Percentiles rank a stretch among this genome's conserved stretches.
These are phyloP conservation scores for Aspergillus alliaceus DNA, from an alignment of 2,329 filamentous ascomycete genomes.

Conservation along the genomic window DNA sequence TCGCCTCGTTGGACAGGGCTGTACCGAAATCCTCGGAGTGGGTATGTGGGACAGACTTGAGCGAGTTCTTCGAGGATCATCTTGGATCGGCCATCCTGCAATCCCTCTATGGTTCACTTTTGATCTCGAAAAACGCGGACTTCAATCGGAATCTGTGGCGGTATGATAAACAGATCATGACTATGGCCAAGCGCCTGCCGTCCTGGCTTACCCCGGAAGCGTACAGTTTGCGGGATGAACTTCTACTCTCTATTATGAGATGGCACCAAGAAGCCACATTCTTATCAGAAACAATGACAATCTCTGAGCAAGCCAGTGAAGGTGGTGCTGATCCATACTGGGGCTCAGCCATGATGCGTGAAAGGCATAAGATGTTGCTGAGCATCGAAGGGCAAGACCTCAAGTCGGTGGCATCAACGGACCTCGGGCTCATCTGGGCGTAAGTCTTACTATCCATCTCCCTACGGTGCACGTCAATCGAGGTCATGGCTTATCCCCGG, in stretches of 20 bases:
- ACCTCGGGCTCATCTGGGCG: constrained; percentile 3
- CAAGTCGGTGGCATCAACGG: constrained; percentile 1
- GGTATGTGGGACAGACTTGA: neutral
- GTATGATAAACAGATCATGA: neutral
- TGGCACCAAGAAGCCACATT: neutral
- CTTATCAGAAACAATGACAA: neutral
- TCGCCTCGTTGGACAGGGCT: neutral
- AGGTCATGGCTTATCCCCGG: neutral
- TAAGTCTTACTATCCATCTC: neutral
- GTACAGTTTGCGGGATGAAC: neutral
- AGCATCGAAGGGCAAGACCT: neutral
- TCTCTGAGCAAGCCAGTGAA: no score
- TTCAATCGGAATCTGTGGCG: neutral
- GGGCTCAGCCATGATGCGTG: constrained; percentile 4
- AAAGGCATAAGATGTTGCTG: constrained; percentile 1
- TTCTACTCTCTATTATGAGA: neutral
- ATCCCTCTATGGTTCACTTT: neutral
- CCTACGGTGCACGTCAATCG: neutral
- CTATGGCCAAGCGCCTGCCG: neutral
- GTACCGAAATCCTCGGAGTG: neutral
- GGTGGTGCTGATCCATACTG: neutral
- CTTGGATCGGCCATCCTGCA: neutral
- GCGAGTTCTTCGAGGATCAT: constrained; percentile 1
- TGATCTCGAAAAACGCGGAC: neutral
- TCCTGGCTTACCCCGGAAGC: neutral